Evolutionary conservation across 352 stramenopile genomes (phyloP).

Genomic region (Globisporangium nagaii): DNA sequence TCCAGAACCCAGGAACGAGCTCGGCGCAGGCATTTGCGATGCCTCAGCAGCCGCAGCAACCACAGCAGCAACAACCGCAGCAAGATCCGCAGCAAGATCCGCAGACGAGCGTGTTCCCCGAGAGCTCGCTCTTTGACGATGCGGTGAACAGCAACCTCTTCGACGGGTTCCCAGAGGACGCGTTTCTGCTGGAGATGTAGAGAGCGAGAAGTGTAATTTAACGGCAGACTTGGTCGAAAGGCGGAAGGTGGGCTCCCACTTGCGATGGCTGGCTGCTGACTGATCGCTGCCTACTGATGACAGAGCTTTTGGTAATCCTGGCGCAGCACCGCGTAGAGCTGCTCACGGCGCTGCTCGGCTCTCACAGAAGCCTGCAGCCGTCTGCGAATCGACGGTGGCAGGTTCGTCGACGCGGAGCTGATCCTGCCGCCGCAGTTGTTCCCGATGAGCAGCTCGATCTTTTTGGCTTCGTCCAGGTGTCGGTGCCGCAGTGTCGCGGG

Average conservation of each 20-base stretch:
- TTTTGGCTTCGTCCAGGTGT: constrained; percentile 47
- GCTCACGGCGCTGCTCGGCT: constrained; percentile 43
- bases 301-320: constrained; percentile 36
- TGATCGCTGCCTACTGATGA: not conserved
- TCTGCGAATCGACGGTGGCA: constrained; percentile 42
- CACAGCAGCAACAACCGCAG: constrained; percentile 10
- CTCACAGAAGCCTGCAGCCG: constrained; percentile 37
- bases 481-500: constrained; percentile 12
- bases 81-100: constrained; percentile 17
- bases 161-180: constrained; percentile 64
- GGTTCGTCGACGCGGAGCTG: constrained; percentile 37
- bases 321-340: constrained; percentile 43
- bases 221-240: constrained; percentile 14
- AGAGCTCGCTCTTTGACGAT: constrained; percentile 41
- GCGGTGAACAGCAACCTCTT: constrained; percentile 49
- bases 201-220: constrained; percentile 35
- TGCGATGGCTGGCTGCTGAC: not conserved
- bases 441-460: constrained; percentile 66
- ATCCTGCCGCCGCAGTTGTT: constrained; percentile 47
- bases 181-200: constrained; percentile 65
- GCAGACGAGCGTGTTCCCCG: constrained; percentile 15
- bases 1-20: constrained; percentile 3
- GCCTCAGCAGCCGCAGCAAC: not conserved
- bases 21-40: not conserved
- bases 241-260: too few species aligned